Evolutionary conservation across 2,329 filamentous ascomycete genomes (phyloP), one percentile per base, ranked within the genome.

Genomic region (Trichoderma sp.): DNA sequence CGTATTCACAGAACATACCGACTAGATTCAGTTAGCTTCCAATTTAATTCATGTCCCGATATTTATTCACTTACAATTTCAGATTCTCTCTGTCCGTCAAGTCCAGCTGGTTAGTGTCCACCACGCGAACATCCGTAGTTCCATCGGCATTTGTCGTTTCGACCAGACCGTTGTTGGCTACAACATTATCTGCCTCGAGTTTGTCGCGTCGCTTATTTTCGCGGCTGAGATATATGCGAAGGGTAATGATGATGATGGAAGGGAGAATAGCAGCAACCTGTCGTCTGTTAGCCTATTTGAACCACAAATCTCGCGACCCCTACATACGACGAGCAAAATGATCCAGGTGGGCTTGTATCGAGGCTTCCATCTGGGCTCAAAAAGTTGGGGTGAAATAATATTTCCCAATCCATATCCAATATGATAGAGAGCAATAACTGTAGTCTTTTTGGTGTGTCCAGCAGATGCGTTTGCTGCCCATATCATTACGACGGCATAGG

Each of bases 361-460:
- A n/a, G 78, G 78, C 24, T 75, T 75, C 73, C 73, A 75, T 14
- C 62, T 35, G 6, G 73, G 73, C 21, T 71, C 50, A 9, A 75
- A 75, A 12, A 85, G 78, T 60, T 85, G 83, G 1, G 83, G 84
- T 0, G 81, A 83, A n/a, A 84, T 81, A 18, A 85, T 83, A 33
- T 83, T 84, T 12, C 81, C 80, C 2, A 83, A 62, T 16, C 82
- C 81, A 59, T 82, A 83, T 1, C 83, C 84, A 4, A 83, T 79
- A 76, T 84, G 83, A 38, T 84, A 84, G 74, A 85, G 78, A 16
- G 81, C 84, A 21, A 84, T 85, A 27, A 84, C 81, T 1, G 84
- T 85, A 3, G 84, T 84, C 77, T 85, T 85, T 79, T 86, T 86
- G 0, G 85, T 86, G 75, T 86, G 84, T 1, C 85, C 83, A 0